Conservation (phyloP, 352 stramenopile genomes). For the Pythium angustatum region DNA sequence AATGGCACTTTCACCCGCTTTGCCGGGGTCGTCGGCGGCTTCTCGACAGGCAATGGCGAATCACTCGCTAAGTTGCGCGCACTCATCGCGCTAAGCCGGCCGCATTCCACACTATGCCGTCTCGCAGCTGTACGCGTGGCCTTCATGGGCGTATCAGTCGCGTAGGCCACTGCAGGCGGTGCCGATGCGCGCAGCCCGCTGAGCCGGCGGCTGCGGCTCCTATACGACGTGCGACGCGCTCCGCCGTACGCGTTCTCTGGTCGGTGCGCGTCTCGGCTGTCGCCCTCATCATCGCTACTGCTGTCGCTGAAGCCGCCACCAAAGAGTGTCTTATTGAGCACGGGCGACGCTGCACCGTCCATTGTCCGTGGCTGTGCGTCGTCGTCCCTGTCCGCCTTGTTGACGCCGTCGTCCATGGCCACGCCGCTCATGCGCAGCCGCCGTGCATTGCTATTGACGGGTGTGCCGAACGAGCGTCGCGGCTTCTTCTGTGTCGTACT, state of each 20-base stretch:
- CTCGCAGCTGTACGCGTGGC: conserved; percentile 11
- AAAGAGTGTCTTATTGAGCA: conserved; percentile 32
- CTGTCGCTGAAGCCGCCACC: conserved; percentile 21
- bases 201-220: conserved; percentile 22
- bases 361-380: neutral
- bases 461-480: neutral
- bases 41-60: conserved; percentile 18
- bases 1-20: conserved; percentile 26
- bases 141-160: conserved; percentile 22
- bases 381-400: neutral
- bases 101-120: conserved; percentile 18
- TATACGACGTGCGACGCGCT: conserved; percentile 18
- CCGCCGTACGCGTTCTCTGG: conserved; percentile 4
- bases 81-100: neutral
- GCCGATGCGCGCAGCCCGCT: conserved; percentile 8
- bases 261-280: conserved; percentile 10
- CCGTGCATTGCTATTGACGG: conserved; percentile 10
- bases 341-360: conserved; percentile 8
- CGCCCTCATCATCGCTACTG: conserved; percentile 20
- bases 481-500: conserved; percentile 12
- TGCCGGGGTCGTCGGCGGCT: neutral
- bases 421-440: conserved; percentile 25
- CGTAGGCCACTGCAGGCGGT: conserved; percentile 10
- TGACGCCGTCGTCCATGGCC: conserved; percentile 14
- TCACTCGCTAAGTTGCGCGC: neutral